Conservation (phyloP, 176 grass and related monocot species). For the Typha latifolia region DNA sequence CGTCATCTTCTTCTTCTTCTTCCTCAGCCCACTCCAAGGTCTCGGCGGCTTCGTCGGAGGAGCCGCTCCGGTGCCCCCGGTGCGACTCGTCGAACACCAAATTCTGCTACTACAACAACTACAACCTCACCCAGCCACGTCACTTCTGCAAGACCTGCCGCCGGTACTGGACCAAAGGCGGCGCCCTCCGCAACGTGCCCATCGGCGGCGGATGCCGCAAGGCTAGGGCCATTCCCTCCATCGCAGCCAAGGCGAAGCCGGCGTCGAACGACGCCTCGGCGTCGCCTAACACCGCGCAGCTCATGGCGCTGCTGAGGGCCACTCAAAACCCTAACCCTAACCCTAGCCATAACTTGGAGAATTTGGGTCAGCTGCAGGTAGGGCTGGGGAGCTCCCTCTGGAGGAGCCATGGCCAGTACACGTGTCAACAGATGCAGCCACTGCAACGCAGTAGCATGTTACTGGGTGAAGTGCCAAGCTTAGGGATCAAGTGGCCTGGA, state of each 20-base stretch:
- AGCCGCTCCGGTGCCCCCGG: slow-evolving; percentile 49
- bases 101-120: slow-evolving; percentile 99
- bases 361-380: background rate
- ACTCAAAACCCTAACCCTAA: background rate
- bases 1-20: no score
- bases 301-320: background rate
- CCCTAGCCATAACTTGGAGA: background rate
- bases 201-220: slow-evolving; percentile 89
- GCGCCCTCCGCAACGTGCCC: slow-evolving; percentile 87
- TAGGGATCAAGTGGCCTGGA: no score
- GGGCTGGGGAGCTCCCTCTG: no score
- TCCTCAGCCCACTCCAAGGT: no score
- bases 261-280: background rate
- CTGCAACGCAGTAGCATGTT: no score
- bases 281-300: background rate
- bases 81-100: slow-evolving; percentile 93
- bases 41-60: no score
- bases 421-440: no score
- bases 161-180: slow-evolving; percentile 95
- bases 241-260: background rate
- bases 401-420: no score
- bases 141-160: slow-evolving; percentile 97
- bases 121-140: slow-evolving; percentile 92
- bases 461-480: no score
- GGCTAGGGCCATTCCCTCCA: slow-evolving; percentile 34